Evolutionary conservation across 257 asterid genomes (phyloP).

Genomic region (Nicotiana noctiflora): DNA sequence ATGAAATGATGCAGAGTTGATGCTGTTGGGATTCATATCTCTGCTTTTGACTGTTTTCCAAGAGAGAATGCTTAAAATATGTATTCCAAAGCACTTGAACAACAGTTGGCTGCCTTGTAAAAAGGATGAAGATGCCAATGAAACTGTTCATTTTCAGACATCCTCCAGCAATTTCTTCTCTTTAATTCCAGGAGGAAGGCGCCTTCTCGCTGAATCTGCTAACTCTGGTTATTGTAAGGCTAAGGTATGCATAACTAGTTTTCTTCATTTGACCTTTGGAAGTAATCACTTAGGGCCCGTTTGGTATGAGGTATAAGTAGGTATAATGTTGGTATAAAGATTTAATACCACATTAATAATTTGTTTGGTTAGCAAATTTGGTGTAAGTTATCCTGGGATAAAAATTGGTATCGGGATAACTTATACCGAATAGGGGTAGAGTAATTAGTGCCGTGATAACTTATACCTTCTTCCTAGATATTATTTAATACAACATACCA

Average conservation of each 20-base stretch:
- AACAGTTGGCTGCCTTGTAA: slow-evolving; percentile 58
- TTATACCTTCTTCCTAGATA: too few species aligned
- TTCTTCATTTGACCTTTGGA: background rate
- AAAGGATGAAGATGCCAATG: slow-evolving; percentile 5
- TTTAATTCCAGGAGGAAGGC: slow-evolving; percentile 20
- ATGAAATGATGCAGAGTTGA: slow-evolving; percentile 42
- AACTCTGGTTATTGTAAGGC: slow-evolving; percentile 23
- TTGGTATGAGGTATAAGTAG: too few species aligned
- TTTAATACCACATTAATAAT: too few species aligned
- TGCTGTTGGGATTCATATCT: slow-evolving; percentile 70
- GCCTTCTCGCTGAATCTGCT: slow-evolving; percentile 30
- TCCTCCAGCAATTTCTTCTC: slow-evolving; percentile 2
- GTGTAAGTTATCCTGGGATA: too few species aligned
- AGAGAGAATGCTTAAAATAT: slow-evolving; percentile 27
- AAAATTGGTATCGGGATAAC: too few species aligned
- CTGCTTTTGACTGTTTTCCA: slow-evolving; percentile 47
- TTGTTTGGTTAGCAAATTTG: too few species aligned
- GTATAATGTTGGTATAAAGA: too few species aligned
- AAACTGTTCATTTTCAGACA: slow-evolving; percentile 18
- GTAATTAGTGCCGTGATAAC: too few species aligned
- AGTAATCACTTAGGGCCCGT: background rate
- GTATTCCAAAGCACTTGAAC: slow-evolving; percentile 36
- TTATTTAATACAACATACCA: too few species aligned
- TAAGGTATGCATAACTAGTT: slow-evolving; percentile 20
- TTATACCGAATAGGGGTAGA: too few species aligned